A percentile compares a stretch with the other conserved stretches of the same genome.
Conservation (phyloP, 768 basidiomycete genomes). For the Boletus pseudopeckii region DNA sequence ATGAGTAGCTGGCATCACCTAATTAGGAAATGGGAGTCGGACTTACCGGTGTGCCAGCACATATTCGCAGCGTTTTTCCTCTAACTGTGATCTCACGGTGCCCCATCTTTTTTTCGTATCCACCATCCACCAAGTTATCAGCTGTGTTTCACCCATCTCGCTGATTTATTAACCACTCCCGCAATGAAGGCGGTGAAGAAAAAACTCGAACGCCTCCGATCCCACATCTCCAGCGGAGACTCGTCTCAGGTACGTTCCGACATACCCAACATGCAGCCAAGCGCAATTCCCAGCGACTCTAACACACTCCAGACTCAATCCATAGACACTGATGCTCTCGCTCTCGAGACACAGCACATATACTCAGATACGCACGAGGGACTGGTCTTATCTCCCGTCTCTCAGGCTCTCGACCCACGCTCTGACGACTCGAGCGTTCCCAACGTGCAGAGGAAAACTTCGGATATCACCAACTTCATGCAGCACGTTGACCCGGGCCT, state of each 20-base stretch:
- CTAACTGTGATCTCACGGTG: neutral
- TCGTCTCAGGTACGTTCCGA: neutral
- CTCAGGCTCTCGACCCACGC: neutral
- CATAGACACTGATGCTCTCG: neutral
- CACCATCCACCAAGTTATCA: neutral
- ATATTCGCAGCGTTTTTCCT: no score
- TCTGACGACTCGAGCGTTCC: no score
- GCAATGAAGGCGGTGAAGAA: neutral
- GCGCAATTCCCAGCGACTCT: neutral
- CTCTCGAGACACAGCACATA: neutral
- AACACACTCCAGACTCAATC: neutral
- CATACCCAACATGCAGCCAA: neutral
- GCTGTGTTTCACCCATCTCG: no score
- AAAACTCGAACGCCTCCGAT: neutral
- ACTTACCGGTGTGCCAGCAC: no score
- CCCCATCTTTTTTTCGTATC: neutral
- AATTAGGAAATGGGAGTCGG: no score
- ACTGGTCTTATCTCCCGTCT: neutral
- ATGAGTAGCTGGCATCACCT: no score
- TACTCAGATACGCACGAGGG: no score
- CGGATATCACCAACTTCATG: no score
- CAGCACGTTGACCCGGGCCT: no score
- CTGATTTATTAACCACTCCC: neutral
- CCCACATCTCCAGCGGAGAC: no score
- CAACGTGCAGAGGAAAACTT: no score